Evolutionary conservation across 768 basidiomycete species (phyloP), one percentile per base, ranked within the genome.

Genomic region (Rhizopogon salebrosus): DNA sequence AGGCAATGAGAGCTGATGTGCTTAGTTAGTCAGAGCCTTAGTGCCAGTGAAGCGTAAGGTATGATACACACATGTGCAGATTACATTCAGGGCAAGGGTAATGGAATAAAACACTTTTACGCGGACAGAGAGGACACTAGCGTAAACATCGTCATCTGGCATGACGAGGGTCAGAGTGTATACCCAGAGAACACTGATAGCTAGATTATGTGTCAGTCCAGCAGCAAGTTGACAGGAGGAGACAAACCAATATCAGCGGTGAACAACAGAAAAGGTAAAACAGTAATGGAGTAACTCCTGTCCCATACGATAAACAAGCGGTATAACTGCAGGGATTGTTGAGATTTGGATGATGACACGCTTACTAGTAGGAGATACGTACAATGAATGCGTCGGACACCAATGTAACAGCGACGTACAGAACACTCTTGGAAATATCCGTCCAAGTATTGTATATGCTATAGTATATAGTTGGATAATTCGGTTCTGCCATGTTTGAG

Each of bases 311-410:
- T 40, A 41, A 51, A 64, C 43, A 48, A 54, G 11, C 64, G 64
- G 45, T 63, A 55, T 14, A 65, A 50, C 62, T 64, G 48, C 14
- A 13, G 13, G 24, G 26, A 29, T 41, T 11, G 14, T 29, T 18
- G 23, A 24, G 20, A 24, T 45, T 27, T 34, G 43, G 40, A 11
- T n/a, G 16, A 14, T 11, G 6, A 22, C 3, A 6, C 10, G 18
- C 9, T 18, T 24, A n/a, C n/a, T n/a, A n/a, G n/a, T n/a, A 43
- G 16, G 38, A 35, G 22, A 16, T 24, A 48, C 60, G 51, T 40
- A 66, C 65, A 39, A 66, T 63, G 54, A 66, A 61, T 34, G 57
- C 59, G 41, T 66, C 64, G 37, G 57, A 61, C 26, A 64, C 48
- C 22, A 66, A 8, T 6, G 64, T 66, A 27, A 57, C 45, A 22